These are phyloP conservation scores for Sporodiniella umbellata DNA, from an alignment of 371 early-diverging fungal genomes.

Conservation along the genomic window DNA sequence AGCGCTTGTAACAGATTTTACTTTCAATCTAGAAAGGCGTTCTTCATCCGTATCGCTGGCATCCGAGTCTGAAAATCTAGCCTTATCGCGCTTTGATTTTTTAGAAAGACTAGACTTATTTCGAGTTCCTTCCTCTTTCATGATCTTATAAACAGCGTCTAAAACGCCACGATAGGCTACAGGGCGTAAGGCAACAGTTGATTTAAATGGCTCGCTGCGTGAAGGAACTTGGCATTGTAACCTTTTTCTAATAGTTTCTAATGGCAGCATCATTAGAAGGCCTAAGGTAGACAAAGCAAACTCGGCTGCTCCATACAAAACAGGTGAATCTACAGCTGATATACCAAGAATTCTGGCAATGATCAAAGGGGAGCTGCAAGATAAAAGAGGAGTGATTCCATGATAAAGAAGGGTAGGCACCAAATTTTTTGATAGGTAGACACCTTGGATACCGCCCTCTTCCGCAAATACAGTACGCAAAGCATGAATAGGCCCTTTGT, in stretches of 20 bases:
- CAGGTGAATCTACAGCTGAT: slow-evolving; percentile 61
- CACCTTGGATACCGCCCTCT: slow-evolving; percentile 71
- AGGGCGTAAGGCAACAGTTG: slow-evolving; percentile 68
- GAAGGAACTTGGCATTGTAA: slow-evolving; percentile 71
- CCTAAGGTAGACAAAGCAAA: slow-evolving; percentile 63
- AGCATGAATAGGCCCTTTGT: slow-evolving; percentile 68
- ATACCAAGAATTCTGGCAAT: slow-evolving; percentile 67
- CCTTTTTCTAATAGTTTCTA: slow-evolving; percentile 85
- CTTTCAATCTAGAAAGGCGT: slow-evolving; percentile 4
- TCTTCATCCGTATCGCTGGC: slow-evolving; percentile 21
- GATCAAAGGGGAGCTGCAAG: slow-evolving; percentile 63
- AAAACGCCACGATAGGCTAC: slow-evolving; percentile 85
- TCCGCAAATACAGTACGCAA: slow-evolving; percentile 67
- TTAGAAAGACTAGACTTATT: slow-evolving; percentile 10
- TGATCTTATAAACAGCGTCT: slow-evolving; percentile 77
- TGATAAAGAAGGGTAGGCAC: slow-evolving; percentile 78
- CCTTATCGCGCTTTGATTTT: slow-evolving; percentile 8
- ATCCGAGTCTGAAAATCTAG: slow-evolving; percentile 2
- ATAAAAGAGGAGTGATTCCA: slow-evolving; percentile 67
- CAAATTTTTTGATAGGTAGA: slow-evolving; percentile 71
- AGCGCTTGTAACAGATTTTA: slow-evolving; percentile 27
- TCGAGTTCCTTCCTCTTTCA: slow-evolving; percentile 83
- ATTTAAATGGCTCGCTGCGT: slow-evolving; percentile 53
- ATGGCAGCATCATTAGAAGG: slow-evolving; percentile 72
- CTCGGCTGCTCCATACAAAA: slow-evolving; percentile 63